These are phyloP conservation scores for Paraphoma chrysanthemicola DNA, from an alignment of 2,329 filamentous ascomycete genomes.

Conservation along the genomic window DNA sequence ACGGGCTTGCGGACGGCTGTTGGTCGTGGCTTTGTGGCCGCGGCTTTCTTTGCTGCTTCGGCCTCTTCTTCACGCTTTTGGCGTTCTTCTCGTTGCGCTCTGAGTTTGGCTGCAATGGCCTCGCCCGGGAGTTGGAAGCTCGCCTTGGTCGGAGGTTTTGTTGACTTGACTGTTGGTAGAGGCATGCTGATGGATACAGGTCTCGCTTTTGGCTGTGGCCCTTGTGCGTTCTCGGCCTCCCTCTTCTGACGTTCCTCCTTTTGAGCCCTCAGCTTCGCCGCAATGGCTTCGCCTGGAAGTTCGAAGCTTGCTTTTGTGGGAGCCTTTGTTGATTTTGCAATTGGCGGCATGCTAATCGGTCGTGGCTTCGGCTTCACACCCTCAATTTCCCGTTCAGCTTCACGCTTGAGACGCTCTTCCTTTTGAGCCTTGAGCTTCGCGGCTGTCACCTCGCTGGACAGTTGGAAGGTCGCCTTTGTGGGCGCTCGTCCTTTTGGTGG, in stretches of 20 bases:
- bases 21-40: conserved; percentile 34
- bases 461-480: conserved; percentile 58
- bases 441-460: conserved; percentile 61
- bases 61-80: conserved; percentile 42
- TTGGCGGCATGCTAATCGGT: conserved; percentile 56
- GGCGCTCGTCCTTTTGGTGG: conserved; percentile 58
- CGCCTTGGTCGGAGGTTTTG: conserved; percentile 58
- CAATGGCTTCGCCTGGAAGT: conserved; percentile 61
- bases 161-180: conserved; percentile 53
- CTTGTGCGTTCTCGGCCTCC: conserved; percentile 22
- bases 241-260: conserved; percentile 44
- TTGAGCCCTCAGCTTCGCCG: conserved; percentile 41
- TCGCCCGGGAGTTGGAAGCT: conserved; percentile 63
- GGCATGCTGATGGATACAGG: conserved; percentile 51
- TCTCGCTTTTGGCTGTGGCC: conserved; percentile 8
- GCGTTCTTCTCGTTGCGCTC: conserved; percentile 42
- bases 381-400: conserved; percentile 49
- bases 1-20: conserved; percentile 54
- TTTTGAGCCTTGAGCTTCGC: conserved; percentile 60
- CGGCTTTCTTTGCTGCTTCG: conserved; percentile 44
- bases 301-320: conserved; percentile 60
- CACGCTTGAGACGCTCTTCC: conserved; percentile 31
- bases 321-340: conserved; percentile 59
- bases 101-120: conserved; percentile 51
- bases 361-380: conserved; percentile 36